Evolutionary conservation across 345 rosid genomes (phyloP).

Genomic region (Cardamine resedifolia): DNA sequence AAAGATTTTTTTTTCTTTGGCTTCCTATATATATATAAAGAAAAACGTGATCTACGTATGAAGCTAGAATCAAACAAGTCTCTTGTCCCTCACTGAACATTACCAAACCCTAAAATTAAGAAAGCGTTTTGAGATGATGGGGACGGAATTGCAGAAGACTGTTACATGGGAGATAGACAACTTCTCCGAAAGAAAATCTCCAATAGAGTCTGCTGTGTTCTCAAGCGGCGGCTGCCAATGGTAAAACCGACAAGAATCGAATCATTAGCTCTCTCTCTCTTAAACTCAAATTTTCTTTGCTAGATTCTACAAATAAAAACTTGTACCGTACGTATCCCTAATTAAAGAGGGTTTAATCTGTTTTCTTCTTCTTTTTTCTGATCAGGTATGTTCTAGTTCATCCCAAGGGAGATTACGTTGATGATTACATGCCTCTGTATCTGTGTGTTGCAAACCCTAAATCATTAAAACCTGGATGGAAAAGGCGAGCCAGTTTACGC

Average conservation of each 20-base stretch:
- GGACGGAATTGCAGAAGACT: neutral
- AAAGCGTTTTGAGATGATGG: neutral
- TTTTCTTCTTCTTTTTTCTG: neutral
- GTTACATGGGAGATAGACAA: constrained; percentile 1
- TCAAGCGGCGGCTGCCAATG: neutral
- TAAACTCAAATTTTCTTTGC: too few relatives aligned
- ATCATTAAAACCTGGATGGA: neutral
- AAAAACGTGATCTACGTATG: neutral
- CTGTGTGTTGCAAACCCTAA: neutral
- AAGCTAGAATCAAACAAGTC: neutral
- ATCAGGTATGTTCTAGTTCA: neutral
- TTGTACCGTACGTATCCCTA: too few relatives aligned
- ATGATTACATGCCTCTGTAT: neutral
- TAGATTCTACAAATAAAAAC: too few relatives aligned
- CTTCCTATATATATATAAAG: neutral
- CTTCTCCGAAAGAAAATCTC: neutral
- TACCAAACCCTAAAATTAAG: neutral
- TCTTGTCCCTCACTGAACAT: neutral
- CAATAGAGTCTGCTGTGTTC: neutral
- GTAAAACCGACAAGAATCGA: neutral
- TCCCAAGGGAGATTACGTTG: neutral
- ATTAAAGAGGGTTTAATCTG: neutral
- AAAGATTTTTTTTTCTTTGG: neutral
- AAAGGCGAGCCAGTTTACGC: neutral
- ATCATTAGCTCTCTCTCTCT: neutral